phyloP scores from a whole-genome alignment of 2,329 filamentous ascomycete species.

The Blumeria hordei region DNA sequence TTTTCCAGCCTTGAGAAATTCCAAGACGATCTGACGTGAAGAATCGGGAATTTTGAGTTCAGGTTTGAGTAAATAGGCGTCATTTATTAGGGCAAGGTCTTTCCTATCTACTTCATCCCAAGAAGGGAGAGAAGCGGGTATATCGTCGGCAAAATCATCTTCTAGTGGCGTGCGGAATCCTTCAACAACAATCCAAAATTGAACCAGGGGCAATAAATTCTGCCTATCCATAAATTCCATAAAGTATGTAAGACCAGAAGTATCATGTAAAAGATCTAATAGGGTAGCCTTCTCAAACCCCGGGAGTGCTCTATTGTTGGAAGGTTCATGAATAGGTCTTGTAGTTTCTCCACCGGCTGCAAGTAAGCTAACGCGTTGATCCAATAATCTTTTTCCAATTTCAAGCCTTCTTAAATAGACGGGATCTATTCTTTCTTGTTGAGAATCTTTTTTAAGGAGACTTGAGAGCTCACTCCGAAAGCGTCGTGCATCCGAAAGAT shows the following conservation, averaged over 20 bases:
- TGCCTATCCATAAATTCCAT: constrained; percentile 99
- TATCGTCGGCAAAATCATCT: constrained; percentile 47
- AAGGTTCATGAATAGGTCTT: constrained; percentile 7
- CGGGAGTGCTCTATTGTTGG: constrained; percentile 21
- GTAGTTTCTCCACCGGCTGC: constrained; percentile 34
- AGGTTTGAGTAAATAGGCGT: constrained; percentile 61
- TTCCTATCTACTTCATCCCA: constrained; percentile 71
- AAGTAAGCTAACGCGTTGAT: constrained; percentile 69
- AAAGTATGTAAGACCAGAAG: constrained; percentile 84
- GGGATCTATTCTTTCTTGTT: constrained; percentile 55
- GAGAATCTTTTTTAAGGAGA: constrained; percentile 66
- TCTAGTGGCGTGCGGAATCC: constrained; percentile 87
- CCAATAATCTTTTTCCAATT: constrained; percentile 71
- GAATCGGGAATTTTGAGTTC: constrained; percentile 56
- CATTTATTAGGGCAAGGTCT: constrained; percentile 77
- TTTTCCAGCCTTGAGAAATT: constrained; percentile 57
- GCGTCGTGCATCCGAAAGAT: constrained; percentile 73
- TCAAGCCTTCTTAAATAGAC: constrained; percentile 76
- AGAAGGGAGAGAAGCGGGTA: constrained; percentile 33
- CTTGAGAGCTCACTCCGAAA: constrained; percentile 83
- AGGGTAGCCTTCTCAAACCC: constrained; percentile 52
- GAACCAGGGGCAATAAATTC: constrained; percentile 64
- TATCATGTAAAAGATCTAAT: constrained; percentile 67
- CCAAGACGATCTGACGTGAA: constrained; percentile 43
- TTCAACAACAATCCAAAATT: constrained; percentile 97